These are phyloP conservation scores for Cystobasidium slooffiae DNA, from an alignment of 1,284 basidiomycete species.

Conservation along the genomic window DNA sequence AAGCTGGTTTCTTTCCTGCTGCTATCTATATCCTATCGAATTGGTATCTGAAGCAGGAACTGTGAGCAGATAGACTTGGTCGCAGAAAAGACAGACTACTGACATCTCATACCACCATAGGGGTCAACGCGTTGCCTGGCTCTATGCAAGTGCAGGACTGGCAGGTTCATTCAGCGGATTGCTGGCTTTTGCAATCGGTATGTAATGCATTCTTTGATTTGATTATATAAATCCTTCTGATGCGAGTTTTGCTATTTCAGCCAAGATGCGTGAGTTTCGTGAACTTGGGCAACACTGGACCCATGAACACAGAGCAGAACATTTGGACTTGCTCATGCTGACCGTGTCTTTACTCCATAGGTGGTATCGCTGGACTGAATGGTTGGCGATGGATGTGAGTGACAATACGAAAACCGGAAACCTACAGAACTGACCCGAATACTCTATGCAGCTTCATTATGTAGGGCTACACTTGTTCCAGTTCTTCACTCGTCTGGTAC, in stretches of 20 bases:
- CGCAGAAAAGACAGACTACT: not conserved
- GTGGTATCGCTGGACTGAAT: constrained; percentile 55
- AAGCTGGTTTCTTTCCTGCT: constrained; percentile 69
- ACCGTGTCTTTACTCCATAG: constrained; percentile 38
- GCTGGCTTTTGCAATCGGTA: constrained; percentile 58
- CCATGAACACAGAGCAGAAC: not conserved
- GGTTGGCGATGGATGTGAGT: constrained; percentile 54
- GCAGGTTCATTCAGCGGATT: constrained; percentile 59
- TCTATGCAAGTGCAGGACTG: constrained; percentile 44
- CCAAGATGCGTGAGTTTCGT: constrained; percentile 6
- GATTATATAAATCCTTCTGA: not conserved
- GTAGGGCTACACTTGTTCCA: too few species aligned
- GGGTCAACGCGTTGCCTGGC: constrained; percentile 7
- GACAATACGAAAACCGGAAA: too few species aligned
- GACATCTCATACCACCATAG: not conserved
- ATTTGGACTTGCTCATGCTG: too few species aligned
- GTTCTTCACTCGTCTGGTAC: too few species aligned
- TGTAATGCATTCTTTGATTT: constrained; percentile 20
- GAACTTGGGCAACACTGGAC: too few species aligned
- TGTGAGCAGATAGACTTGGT: not conserved
- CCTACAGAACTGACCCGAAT: too few species aligned
- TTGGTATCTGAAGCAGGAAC: constrained; percentile 54
- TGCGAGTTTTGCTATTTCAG: not conserved
- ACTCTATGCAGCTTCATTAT: too few species aligned
- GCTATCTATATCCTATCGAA: constrained; percentile 34